Evolutionary conservation across 257 asterid genomes (phyloP), one percentile per base, ranked within the genome.

Genomic region (Agastache rugosa): DNA sequence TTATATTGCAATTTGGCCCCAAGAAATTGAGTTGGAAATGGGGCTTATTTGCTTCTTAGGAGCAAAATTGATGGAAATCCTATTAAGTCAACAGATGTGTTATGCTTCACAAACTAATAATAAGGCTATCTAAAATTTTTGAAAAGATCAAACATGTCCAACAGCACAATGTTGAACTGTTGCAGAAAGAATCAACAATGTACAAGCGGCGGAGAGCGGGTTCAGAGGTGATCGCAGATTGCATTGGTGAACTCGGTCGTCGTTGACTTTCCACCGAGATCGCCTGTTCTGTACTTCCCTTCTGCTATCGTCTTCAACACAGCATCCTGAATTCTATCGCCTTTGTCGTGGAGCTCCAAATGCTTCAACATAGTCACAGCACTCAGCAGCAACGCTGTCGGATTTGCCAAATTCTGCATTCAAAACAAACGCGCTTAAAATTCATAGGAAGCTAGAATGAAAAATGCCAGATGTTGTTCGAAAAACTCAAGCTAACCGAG

Each of bases 361-460:
- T 93, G 98, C 25, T 87, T 91, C 80, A 93, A 74, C 98, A 93
- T 93, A 11, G 88, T 45, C 27, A 93, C 98, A 0, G 92, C 53
- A 69, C 98, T 93, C 79, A 93, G 87, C 74, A 93, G 98, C 86
- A 93, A 78, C 25, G 98, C 98, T 14, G 98, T 93, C 69, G 98
- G 98, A 70, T 93, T 93, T 16, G 98, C 98, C 93, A 93, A 51
- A 85, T 93, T 90, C 98, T 93, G 82, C 85, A 78, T 0, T 3
- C 41, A 47, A 12, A 55, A 48, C 51, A 79, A 22, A 17, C 69
- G 61, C 11, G 70, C 29, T 66, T 27, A 72, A 39, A 39, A 39
- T 39, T 2, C 42, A 1, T 8, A 37, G 2, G 8, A 37, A 37
- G 42, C 42, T 37, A 37, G 11, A 37, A 37, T 37, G 11, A 37